Evolutionary conservation across 1,139 yeast genomes (phyloP), one percentile per base, ranked within the genome.

Genomic region (Tardiomyces depauwii): DNA sequence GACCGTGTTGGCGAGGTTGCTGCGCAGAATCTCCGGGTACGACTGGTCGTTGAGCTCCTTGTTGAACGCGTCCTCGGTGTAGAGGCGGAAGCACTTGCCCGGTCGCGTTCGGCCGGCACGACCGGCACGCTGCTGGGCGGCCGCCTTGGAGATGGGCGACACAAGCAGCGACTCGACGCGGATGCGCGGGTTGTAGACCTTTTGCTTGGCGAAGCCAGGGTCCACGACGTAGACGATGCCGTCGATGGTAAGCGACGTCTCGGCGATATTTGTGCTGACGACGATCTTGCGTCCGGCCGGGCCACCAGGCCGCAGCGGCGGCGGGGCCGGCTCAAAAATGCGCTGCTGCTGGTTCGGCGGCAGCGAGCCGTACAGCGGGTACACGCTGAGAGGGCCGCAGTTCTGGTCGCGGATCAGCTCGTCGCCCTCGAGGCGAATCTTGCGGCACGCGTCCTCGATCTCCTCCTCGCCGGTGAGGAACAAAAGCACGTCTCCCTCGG

Each of bases 31-130:
- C 67, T 91, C 98, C 1, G 98, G 98, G 61, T 89, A 86, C 56
- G 94, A 83, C 64, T 93, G 97, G 60, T 89, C 96, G 53, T 87
- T 85, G 57, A 91, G 74, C 64, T 91, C 97, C 62, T 87, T 84
- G 61, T 88, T 80, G 73, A 86, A 91, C 1, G 98, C 97, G 59
- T 88, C 96, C 62, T 91, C 97, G 1, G 98, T 91, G 67, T 91
- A 91, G 48, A 91, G 73, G 60, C 98, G 76, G 76, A 89, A 91
- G 67, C 97, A 89, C 65, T 91, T 91, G 62, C 98, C 98, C 9
- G 98, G 97, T 61, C 95, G 78, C 5, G 98, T 91, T 78, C 98
- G 93, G 72, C 98, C 98, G 48, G 98, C 98, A 77, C 98, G 88
- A 76, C 98, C 98, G 30, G 98, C 97, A 68, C 98, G 78, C 67